These are phyloP conservation scores for Chloranthus sessilifolius DNA, from an alignment of 164 flowering plant genomes.

Conservation along the genomic window DNA sequence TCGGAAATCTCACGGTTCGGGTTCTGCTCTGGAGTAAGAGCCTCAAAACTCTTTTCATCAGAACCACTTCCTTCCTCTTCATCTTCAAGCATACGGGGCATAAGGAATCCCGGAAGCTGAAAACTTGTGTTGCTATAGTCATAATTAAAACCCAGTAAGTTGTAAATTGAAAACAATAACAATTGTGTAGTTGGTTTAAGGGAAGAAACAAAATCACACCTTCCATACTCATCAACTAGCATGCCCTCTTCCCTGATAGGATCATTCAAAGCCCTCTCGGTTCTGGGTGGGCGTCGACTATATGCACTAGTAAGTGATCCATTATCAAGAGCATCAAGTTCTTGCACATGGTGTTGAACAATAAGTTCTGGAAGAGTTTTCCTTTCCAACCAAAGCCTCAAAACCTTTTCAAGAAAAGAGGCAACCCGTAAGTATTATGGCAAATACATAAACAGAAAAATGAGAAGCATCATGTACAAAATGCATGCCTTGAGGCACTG, in stretches of 20 bases:
- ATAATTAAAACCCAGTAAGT: conserved; percentile 10
- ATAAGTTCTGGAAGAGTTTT: conserved; percentile 74
- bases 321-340: conserved; percentile 50
- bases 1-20: conserved; percentile 23
- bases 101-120: conserved; percentile 78
- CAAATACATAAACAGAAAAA: background rate
- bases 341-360: conserved; percentile 69
- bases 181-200: background rate
- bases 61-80: conserved; percentile 73
- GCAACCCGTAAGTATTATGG: background rate
- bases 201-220: conserved; percentile 33
- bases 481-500: conserved; percentile 84
- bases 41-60: conserved; percentile 78
- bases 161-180: background rate
- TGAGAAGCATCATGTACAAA: background rate
- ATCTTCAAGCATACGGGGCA: conserved; percentile 78
- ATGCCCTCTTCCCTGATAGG: conserved; percentile 93
- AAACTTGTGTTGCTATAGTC: conserved; percentile 82
- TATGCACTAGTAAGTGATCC: conserved; percentile 40
- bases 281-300: conserved; percentile 61
- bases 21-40: conserved; percentile 82
- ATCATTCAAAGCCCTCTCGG: conserved; percentile 83
- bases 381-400: conserved; percentile 89
- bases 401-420: conserved; percentile 44
- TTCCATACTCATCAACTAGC: conserved; percentile 97